A percentile compares a stretch with the other conserved stretches of the same genome.
Evolutionary conservation across 495 filamentous ascomycete genomes (phyloP).

Genomic region (Hyaloscypha bicolor): DNA sequence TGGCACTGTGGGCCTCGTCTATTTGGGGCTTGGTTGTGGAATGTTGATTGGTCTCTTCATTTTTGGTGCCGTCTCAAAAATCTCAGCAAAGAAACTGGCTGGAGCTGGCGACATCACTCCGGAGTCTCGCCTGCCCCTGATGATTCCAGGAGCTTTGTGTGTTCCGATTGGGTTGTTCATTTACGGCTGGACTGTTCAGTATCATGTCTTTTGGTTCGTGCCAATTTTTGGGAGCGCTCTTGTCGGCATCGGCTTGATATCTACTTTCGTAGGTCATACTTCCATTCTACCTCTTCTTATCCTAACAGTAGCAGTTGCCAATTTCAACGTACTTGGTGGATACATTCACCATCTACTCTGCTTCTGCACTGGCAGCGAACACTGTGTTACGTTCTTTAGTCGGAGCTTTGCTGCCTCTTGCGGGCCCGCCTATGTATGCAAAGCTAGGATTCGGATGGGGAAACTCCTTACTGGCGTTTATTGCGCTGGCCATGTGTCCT

Average conservation of each 20-base stretch:
- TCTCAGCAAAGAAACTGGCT: neutral
- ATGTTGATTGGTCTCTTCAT: slow-evolving; percentile 46
- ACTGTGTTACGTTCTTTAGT: no score
- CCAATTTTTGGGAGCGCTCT: slow-evolving; percentile 68
- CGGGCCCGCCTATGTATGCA: no score
- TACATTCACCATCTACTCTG: no score
- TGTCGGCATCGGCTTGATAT: slow-evolving; percentile 50
- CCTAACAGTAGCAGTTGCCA: no score
- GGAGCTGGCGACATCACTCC: neutral
- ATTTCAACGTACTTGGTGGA: no score
- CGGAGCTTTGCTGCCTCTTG: no score
- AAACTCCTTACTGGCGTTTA: no score
- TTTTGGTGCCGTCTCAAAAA: slow-evolving; percentile 54
- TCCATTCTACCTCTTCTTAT: no score
- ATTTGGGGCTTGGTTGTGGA: slow-evolving; percentile 59
- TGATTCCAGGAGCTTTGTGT: slow-evolving; percentile 51
- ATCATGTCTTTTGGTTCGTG: slow-evolving; percentile 65
- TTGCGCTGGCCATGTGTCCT: no score
- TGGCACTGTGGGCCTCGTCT: slow-evolving; percentile 62
- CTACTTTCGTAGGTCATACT: neutral
- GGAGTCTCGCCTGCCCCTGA: neutral
- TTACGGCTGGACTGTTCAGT: slow-evolving; percentile 72
- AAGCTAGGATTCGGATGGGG: no score
- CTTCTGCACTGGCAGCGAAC: no score
- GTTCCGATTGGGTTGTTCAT: slow-evolving; percentile 66